Percentiles rank a stretch among this genome's conserved stretches.
phyloP scores from a whole-genome alignment of 352 stramenopile species.

The Pythium chondricola region DNA sequence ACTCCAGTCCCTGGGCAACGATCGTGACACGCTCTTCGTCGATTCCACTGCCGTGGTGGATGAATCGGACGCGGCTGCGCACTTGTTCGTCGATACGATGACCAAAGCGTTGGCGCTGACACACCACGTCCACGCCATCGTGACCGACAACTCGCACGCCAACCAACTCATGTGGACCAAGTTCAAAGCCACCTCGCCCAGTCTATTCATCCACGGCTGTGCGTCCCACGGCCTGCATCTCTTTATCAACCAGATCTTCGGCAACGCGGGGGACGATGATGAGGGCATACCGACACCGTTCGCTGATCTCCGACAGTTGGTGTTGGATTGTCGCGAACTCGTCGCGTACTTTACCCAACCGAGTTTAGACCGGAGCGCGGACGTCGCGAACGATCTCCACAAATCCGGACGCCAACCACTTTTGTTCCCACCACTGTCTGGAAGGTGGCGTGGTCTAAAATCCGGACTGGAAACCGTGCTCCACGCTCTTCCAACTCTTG shows the following conservation, averaged over 20 bases:
- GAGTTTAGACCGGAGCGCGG: neutral
- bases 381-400: neutral
- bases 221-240: conserved; percentile 19
- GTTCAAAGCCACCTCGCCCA: conserved; percentile 16
- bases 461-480: neutral
- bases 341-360: conserved; percentile 9
- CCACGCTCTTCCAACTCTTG: neutral
- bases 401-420: neutral
- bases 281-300: conserved; percentile 4
- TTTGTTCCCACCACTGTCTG: too few species aligned
- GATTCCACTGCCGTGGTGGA: neutral
- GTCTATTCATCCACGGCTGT: conserved; percentile 26
- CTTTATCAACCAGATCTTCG: conserved; percentile 24
- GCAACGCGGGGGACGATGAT: neutral
- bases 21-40: neutral
- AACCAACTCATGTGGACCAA: conserved; percentile 19
- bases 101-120: neutral
- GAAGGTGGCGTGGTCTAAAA: neutral
- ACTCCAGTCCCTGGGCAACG: neutral
- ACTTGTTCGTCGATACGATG: conserved; percentile 1
- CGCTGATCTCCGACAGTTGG: conserved; percentile 5
- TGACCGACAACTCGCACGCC: conserved; percentile 20
- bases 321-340: conserved; percentile 16
- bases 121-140: conserved; percentile 12
- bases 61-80: neutral